These are phyloP conservation scores for Antitrichia curtipendula DNA, from an alignment of 225 moss, liverwort and hornwort genomes.

Conservation along the genomic window DNA sequence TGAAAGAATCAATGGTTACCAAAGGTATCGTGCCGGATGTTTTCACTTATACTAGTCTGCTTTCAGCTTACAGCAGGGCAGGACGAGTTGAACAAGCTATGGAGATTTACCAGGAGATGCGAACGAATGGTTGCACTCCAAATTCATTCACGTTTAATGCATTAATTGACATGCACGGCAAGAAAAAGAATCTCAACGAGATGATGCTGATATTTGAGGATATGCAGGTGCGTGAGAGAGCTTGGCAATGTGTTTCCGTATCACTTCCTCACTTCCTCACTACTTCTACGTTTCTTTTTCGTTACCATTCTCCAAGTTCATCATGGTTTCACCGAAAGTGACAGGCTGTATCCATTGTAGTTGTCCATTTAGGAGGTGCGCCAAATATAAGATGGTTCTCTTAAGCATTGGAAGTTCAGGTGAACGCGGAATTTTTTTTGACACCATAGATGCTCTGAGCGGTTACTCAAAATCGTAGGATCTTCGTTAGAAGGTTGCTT, in stretches of 20 bases:
- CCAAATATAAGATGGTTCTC: neutral
- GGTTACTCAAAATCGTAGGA: neutral
- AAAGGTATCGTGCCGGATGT: constrained; percentile 82
- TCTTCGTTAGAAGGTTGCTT: neutral
- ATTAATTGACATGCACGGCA: constrained; percentile 91
- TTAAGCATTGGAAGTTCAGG: neutral
- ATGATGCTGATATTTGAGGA: constrained; percentile 90
- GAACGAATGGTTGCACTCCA: constrained; percentile 60
- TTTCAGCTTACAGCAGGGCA: constrained; percentile 70
- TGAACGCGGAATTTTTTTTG: neutral
- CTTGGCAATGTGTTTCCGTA: neutral
- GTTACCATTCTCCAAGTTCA: neutral
- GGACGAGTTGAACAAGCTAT: constrained; percentile 68
- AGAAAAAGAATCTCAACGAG: constrained; percentile 63
- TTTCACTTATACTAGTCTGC: constrained; percentile 73
- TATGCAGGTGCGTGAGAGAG: constrained; percentile 38
- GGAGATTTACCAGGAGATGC: constrained; percentile 78
- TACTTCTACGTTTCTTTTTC: neutral
- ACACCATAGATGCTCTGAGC: neutral
- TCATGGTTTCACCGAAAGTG: neutral
- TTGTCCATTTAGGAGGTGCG: neutral
- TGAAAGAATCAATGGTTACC: constrained; percentile 65
- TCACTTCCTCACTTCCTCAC: neutral
- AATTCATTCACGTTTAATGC: constrained; percentile 91
- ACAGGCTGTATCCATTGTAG: neutral